phyloP scores from a whole-genome alignment of 2,329 filamentous ascomycete species.

The Xylariaceae sp. region DNA sequence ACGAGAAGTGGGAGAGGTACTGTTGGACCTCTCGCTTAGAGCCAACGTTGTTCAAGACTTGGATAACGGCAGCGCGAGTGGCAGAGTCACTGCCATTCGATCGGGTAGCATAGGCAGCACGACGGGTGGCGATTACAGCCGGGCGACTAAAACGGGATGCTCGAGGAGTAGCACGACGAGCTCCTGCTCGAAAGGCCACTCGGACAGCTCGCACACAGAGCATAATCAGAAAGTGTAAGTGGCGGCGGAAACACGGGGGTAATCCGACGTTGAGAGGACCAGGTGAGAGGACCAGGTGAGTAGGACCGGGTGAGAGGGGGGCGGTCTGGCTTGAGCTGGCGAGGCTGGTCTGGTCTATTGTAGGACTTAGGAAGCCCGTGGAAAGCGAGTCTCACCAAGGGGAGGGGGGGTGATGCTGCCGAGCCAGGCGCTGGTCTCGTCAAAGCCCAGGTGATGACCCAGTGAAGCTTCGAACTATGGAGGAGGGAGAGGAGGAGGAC shows the following conservation, averaged over 20 bases:
- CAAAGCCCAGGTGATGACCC: conserved; percentile 5
- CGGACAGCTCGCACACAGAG: conserved; percentile 27
- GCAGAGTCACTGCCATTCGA: conserved; percentile 44
- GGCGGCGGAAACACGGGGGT: background rate
- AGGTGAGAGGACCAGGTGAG: background rate
- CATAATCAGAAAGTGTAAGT: conserved; percentile 18
- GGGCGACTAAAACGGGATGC: conserved; percentile 9
- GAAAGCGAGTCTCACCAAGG: background rate
- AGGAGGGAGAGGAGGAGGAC: conserved; percentile 1
- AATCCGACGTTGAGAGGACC: background rate
- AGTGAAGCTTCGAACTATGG: conserved; percentile 13
- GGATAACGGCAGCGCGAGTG: conserved; percentile 76
- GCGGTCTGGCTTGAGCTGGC: background rate
- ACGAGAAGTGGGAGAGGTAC: conserved; percentile 95
- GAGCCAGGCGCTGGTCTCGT: conserved; percentile 3
- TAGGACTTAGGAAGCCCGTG: conserved; percentile 8
- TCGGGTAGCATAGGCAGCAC: conserved; percentile 32
- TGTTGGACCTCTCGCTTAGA: conserved; percentile 96
- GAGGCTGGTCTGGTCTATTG: background rate
- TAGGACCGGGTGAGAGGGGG: background rate
- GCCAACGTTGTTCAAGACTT: conserved; percentile 89
- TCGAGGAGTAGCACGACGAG: conserved; percentile 27
- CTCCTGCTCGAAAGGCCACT: conserved; percentile 29
- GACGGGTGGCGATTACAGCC: conserved; percentile 24
- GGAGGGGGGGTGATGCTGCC: background rate